Percentiles rank a stretch among this genome's conserved stretches.
These are phyloP conservation scores for Glonium stellatum DNA, from an alignment of 495 filamentous ascomycete genomes.

Conservation along the genomic window DNA sequence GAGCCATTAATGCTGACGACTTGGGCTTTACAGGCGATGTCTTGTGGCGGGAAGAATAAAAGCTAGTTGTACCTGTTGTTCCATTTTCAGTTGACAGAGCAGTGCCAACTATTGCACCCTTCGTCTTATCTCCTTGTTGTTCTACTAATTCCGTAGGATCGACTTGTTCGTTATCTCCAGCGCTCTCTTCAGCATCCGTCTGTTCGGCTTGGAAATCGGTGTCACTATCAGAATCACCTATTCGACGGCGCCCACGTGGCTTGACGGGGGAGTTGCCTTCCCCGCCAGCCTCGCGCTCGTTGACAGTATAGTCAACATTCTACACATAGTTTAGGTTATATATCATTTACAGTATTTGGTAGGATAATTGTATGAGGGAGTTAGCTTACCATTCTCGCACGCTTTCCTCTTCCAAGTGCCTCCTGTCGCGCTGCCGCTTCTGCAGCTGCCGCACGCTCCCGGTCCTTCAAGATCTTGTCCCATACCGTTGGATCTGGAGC, in stretches of 20 bases:
- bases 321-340: not conserved
- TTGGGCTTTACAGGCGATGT: not conserved
- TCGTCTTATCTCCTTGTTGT: not conserved
- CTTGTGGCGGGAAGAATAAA: not conserved
- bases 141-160: slow-evolving; percentile 11
- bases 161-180: slow-evolving; percentile 29
- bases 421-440: slow-evolving; percentile 59
- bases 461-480: slow-evolving; percentile 78
- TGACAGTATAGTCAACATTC: slow-evolving; percentile 22
- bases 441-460: slow-evolving; percentile 64
- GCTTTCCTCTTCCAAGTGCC: slow-evolving; percentile 75
- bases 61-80: slow-evolving; percentile 5
- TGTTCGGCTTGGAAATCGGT: slow-evolving; percentile 47
- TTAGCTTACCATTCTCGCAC: slow-evolving; percentile 50
- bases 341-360: not conserved
- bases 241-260: slow-evolving; percentile 37
- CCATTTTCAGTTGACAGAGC: slow-evolving; percentile 5
- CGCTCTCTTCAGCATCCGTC: slow-evolving; percentile 32
- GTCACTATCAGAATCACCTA: slow-evolving; percentile 36
- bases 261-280: slow-evolving; percentile 6
- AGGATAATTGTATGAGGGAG: slow-evolving; percentile 23
- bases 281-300: slow-evolving; percentile 20
- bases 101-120: not conserved
- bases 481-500: slow-evolving; percentile 60
- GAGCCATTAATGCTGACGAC: not conserved